Evolutionary conservation across 2,329 filamentous ascomycete genomes (phyloP), one percentile per base, ranked within the genome.

Genomic region (Cladosporium sp.): DNA sequence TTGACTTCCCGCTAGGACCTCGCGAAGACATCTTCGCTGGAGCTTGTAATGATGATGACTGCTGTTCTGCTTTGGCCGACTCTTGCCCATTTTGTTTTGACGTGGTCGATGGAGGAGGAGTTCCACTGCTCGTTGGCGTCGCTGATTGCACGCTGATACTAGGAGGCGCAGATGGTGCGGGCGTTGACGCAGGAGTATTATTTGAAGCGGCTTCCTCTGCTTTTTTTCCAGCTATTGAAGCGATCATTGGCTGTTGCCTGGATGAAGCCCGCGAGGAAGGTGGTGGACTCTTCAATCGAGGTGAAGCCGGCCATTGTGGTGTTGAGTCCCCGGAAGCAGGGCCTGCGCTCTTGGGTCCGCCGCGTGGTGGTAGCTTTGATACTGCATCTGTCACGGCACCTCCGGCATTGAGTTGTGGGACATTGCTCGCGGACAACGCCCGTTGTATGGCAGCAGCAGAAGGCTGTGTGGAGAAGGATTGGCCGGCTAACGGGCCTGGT

Each of bases 231-330:
- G 36, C 38, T 20, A 56, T 52, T 11, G 50, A 55, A 19, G 52
- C 53, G 18, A 73, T 75, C 54, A 72, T 71, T 18, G 45, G 15
- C 49, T 69, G 64, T 50, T 69, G 64, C 64, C 72, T 66, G 25
- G 71, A 74, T 45, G 63, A 68, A 3, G 68, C 67, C 47, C 64
- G 61, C 32, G 72, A 64, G 11, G 86, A 86, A 16, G 88, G 86
- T 49, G 88, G 88, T 7, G 88, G 49, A 33, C 49, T 51, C 65
- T 84, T 86, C 56, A 93, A 67, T 55, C 87, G 79, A 39, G 88
- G 87, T 40, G 87, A 91, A 54, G 85, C 71, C 20, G 88, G 86
- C 86, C 87, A 92, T 68, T 84, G 79, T 55, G 82, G 82, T 47
- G 77, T 77, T 51, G 61, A 72, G 48, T 73, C 71, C 41, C 70